These are phyloP conservation scores for Hyaloscypha hepaticicola DNA, from an alignment of 495 filamentous ascomycete species.

Conservation along the genomic window DNA sequence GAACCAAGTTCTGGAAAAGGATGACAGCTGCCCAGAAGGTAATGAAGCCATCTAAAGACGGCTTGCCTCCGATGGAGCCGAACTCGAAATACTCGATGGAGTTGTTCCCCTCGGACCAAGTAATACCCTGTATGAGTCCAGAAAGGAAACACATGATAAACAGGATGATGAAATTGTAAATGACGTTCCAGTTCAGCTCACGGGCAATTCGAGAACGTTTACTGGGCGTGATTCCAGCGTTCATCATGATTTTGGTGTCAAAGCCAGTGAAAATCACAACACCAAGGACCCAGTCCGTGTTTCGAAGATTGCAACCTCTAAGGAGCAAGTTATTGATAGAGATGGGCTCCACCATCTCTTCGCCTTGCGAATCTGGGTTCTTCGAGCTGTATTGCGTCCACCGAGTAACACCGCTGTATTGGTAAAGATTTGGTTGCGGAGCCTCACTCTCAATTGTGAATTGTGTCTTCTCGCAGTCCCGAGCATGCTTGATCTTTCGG, in stretches of 20 bases:
- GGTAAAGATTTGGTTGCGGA: conserved; percentile 90
- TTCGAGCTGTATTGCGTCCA: conserved; percentile 76
- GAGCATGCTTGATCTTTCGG: conserved; percentile 79
- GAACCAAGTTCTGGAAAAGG: conserved; percentile 96
- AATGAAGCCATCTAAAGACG: conserved; percentile 83
- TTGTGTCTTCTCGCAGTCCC: conserved; percentile 83
- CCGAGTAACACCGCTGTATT: conserved; percentile 83
- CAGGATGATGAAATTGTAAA: conserved; percentile 93
- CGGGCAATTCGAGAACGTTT: conserved; percentile 89
- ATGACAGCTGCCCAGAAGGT: conserved; percentile 95
- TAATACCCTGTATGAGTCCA: conserved; percentile 79
- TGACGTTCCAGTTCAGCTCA: conserved; percentile 95
- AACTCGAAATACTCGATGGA: conserved; percentile 85
- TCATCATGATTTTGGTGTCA: conserved; percentile 99
- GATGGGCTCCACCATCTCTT: conserved; percentile 87
- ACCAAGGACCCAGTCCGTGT: conserved; percentile 95
- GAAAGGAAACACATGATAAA: conserved; percentile 87
- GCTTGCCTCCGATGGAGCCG: conserved; percentile 74
- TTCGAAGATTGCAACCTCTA: conserved; percentile 87
- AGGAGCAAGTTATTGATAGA: conserved; percentile 93
- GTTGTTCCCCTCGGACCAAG: conserved; percentile 71
- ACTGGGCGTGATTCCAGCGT: conserved; percentile 93
- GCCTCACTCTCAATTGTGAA: conserved; percentile 90
- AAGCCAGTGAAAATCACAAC: conserved; percentile 96
- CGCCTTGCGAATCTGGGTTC: conserved; percentile 55